Conservation (phyloP, 805 yeast species). For the Metschnikowia aberdeeniae region DNA sequence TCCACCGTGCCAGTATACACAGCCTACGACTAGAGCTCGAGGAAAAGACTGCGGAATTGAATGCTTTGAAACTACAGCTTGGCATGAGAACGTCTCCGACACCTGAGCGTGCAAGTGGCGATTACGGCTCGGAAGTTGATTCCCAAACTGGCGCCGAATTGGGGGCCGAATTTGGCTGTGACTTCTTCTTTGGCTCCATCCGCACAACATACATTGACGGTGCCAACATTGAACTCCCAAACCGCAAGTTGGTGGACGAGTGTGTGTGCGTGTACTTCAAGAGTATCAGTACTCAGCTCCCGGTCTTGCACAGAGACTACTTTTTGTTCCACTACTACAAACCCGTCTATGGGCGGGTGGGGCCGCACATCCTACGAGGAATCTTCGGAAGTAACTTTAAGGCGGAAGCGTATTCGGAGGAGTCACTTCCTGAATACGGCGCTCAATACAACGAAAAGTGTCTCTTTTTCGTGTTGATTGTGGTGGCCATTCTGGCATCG, state of each 20-base stretch:
- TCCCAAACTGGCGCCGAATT: no score
- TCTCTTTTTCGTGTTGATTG: slow-evolving; percentile 14
- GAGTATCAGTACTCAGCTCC: slow-evolving; percentile 13
- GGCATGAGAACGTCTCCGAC: background rate
- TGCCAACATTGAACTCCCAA: slow-evolving; percentile 6
- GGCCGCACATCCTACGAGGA: background rate
- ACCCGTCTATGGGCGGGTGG: slow-evolving; percentile 13
- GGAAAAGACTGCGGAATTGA: slow-evolving; percentile 8
- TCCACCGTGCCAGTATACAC: slow-evolving; percentile 12
- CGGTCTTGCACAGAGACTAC: slow-evolving; percentile 16
- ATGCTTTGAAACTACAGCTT: slow-evolving; percentile 2
- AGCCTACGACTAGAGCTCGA: slow-evolving; percentile 10
- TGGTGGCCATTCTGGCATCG: slow-evolving; percentile 18
- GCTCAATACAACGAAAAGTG: slow-evolving; percentile 6
- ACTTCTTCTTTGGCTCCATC: background rate
- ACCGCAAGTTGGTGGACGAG: slow-evolving; percentile 7
- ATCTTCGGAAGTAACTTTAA: slow-evolving; percentile 5
- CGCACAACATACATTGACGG: background rate
- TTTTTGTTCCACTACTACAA: slow-evolving; percentile 12
- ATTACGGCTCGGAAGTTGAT: no score
- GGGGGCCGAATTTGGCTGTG: background rate
- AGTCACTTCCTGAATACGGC: background rate
- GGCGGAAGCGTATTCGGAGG: background rate
- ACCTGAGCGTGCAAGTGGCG: no score
- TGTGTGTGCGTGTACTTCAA: slow-evolving; percentile 11